Evolutionary conservation across 1,139 yeast genomes (phyloP).

Genomic region (Taiozyma onychis): DNA sequence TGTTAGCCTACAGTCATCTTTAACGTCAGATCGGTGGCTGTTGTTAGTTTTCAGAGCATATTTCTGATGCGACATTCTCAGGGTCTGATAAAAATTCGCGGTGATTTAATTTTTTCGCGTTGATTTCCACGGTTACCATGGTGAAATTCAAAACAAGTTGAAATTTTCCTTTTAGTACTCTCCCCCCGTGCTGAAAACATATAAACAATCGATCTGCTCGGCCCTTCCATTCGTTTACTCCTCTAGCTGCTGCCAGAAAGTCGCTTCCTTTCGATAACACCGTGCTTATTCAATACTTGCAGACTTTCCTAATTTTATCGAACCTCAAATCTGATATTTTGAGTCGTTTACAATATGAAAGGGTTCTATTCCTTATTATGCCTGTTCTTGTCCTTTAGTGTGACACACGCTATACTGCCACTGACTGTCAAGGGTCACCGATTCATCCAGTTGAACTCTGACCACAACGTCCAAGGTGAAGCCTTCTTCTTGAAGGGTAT

Average conservation of each 20-base stretch:
- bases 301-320: not conserved
- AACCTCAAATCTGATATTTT: not conserved
- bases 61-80: too few relatives aligned
- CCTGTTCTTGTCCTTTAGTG: not conserved
- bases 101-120: not conserved
- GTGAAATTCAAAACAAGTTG: not conserved
- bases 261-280: not conserved
- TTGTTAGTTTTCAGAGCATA: too few relatives aligned
- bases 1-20: too few relatives aligned
- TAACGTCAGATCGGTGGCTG: too few relatives aligned
- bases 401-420: slow-evolving; percentile 36
- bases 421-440: slow-evolving; percentile 39
- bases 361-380: not conserved
- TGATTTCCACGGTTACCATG: not conserved
- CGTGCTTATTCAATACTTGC: not conserved
- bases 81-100: too few relatives aligned
- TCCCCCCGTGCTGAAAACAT: not conserved
- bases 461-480: slow-evolving; percentile 36
- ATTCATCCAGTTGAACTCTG: slow-evolving; percentile 40
- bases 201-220: not conserved
- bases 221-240: not conserved
- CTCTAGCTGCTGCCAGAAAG: not conserved
- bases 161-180: not conserved
- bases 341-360: not conserved
- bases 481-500: slow-evolving; percentile 53